phyloP scores from a whole-genome alignment of 805 yeast species.

The Lipomyces mesembrius region DNA sequence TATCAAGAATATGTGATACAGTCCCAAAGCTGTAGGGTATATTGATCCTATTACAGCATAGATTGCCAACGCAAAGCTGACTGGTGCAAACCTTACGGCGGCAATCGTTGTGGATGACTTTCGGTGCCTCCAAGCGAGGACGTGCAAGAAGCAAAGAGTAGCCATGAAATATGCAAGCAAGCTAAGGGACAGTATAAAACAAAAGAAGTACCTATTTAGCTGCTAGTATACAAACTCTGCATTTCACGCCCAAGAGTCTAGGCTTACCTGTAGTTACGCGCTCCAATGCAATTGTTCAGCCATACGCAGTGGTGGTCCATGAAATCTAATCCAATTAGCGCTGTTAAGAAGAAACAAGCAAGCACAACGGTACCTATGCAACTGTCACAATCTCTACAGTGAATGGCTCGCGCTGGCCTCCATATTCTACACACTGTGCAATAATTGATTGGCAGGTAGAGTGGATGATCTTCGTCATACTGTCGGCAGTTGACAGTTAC shows the following conservation, averaged over 20 bases:
- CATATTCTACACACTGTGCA: conserved; percentile 21
- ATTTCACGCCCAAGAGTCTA: neutral
- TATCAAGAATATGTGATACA: conserved; percentile 9
- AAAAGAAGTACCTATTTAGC: conserved; percentile 8
- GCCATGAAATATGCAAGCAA: neutral
- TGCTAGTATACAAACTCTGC: neutral
- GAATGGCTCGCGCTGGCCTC: conserved; percentile 26
- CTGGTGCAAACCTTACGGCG: conserved; percentile 2
- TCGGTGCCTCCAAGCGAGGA: neutral
- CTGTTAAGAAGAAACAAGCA: too few relatives aligned
- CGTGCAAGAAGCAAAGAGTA: conserved; percentile 7
- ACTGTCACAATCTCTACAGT: conserved; percentile 15
- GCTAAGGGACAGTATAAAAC: conserved; percentile 7
- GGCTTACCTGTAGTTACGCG: conserved; percentile 18
- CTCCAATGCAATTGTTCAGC: conserved; percentile 23
- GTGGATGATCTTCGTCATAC: neutral
- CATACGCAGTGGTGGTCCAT: conserved; percentile 26
- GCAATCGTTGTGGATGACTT: conserved; percentile 2
- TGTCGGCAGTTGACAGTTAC: conserved; percentile 10
- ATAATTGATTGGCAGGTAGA: conserved; percentile 12
- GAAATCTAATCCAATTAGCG: conserved; percentile 5
- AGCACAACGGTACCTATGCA: conserved; percentile 17
- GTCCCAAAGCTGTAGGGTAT: conserved; percentile 7
- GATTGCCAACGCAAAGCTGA: conserved; percentile 12
- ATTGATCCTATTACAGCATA: neutral